Evolutionary conservation across 306 rosid genomes (phyloP).

Genomic region (Rubus parviflorus): DNA sequence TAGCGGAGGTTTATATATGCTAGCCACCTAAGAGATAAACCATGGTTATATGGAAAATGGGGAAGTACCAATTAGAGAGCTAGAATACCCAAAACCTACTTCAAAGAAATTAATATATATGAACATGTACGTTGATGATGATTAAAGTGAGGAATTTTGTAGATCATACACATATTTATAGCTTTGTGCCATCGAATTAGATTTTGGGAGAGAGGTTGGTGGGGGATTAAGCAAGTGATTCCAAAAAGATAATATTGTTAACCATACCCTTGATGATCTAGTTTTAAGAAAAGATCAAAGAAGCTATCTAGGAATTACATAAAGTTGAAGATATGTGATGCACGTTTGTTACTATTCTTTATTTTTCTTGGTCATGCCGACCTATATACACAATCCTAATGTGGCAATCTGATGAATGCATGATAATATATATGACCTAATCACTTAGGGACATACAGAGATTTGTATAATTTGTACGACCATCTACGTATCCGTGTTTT

Average conservation of each 20-base stretch:
- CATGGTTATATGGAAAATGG: background rate
- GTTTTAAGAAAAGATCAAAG: constrained; percentile 2
- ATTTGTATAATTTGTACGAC: too few species aligned
- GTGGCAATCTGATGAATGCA: constrained; percentile 15
- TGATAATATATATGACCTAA: background rate
- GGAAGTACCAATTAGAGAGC: background rate
- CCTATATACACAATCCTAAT: constrained; percentile 23
- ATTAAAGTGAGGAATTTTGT: constrained; percentile 39
- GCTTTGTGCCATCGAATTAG: constrained; percentile 24
- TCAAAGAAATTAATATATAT: constrained; percentile 10
- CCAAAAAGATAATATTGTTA: constrained; percentile 27
- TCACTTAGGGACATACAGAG: background rate
- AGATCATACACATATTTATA: background rate
- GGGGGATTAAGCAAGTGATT: constrained; percentile 24
- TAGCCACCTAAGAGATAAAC: background rate
- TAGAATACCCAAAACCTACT: background rate
- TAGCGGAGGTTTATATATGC: background rate
- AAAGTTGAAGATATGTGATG: constrained; percentile 23
- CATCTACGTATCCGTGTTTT: too few species aligned
- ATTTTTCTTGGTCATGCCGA: constrained; percentile 25
- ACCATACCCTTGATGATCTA: background rate
- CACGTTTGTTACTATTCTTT: constrained; percentile 18
- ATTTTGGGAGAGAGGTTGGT: constrained; percentile 25
- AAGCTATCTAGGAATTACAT: background rate
- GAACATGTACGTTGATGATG: constrained; percentile 37